phyloP scores from a whole-genome alignment of 1,284 basidiomycete genomes.

The Phlebopus sp. region DNA sequence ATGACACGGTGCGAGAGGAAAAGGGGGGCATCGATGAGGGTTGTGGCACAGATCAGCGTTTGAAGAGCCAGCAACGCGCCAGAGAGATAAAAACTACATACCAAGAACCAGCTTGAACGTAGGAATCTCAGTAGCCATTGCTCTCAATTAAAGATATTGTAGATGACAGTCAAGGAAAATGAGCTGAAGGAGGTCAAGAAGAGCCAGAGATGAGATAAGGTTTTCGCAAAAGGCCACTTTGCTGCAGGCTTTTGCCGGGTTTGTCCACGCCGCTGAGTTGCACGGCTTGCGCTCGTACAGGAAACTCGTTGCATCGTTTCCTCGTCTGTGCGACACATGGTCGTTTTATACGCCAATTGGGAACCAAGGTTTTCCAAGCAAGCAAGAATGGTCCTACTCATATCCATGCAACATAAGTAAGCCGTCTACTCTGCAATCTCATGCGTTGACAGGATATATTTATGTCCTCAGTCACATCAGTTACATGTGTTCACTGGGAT shows the following conservation, averaged over 20 bases:
- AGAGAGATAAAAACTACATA: constrained; percentile 39
- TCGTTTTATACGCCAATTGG: no score
- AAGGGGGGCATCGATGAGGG: constrained; percentile 26
- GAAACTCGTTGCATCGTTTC: no score
- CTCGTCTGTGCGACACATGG: no score
- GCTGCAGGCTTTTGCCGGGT: constrained; percentile 19
- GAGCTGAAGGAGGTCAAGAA: constrained; percentile 25
- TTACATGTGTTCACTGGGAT: no score
- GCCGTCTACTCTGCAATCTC: no score
- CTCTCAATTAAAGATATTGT: constrained; percentile 24
- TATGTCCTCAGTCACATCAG: no score
- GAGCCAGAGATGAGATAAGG: constrained; percentile 33
- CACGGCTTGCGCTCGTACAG: not conserved
- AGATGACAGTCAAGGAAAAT: constrained; percentile 14
- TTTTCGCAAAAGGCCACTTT: constrained; percentile 21
- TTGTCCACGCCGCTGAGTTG: constrained; percentile 20
- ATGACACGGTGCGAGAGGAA: constrained; percentile 24
- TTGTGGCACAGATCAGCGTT: constrained; percentile 27
- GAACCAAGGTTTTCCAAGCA: no score
- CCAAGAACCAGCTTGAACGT: constrained; percentile 99
- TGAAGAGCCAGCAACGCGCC: constrained; percentile 6
- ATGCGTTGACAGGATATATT: no score
- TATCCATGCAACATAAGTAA: no score
- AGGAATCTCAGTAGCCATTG: constrained; percentile 62
- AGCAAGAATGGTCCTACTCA: no score